Conservation (phyloP, 441 rosid species). For the Brassica hybrid region DNA sequence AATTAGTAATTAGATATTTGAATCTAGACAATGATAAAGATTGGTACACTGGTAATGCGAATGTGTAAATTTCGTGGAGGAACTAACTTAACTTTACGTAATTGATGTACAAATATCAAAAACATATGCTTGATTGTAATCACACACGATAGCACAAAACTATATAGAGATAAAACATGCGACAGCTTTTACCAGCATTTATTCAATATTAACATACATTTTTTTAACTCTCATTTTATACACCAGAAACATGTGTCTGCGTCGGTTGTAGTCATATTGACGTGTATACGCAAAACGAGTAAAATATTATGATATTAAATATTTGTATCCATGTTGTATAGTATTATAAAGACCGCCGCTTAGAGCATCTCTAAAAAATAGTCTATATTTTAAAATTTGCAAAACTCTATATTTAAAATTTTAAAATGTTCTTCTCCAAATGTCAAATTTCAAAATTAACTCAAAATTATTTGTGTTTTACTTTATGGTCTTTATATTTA, state of each 20-base stretch:
- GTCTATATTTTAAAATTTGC: no score
- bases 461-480: no score
- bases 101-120: not conserved
- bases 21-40: not conserved
- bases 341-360: not conserved
- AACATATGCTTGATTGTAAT: not conserved
- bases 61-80: not conserved
- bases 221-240: constrained; percentile 1
- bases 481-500: no score
- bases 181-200: constrained; percentile 1
- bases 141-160: not conserved
- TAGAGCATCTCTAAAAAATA: not conserved
- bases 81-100: not conserved
- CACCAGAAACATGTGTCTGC: not conserved
- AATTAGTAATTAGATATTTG: not conserved
- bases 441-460: no score
- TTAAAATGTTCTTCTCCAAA: no score
- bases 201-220: not conserved
- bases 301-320: not conserved
- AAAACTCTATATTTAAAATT: no score
- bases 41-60: not conserved
- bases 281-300: constrained; percentile 14
- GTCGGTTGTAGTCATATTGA: not conserved
- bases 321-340: not conserved
- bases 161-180: constrained; percentile 1